Conservation (phyloP, 371 early-diverging fungal genomes). For the Rhizomucor pusillus region DNA sequence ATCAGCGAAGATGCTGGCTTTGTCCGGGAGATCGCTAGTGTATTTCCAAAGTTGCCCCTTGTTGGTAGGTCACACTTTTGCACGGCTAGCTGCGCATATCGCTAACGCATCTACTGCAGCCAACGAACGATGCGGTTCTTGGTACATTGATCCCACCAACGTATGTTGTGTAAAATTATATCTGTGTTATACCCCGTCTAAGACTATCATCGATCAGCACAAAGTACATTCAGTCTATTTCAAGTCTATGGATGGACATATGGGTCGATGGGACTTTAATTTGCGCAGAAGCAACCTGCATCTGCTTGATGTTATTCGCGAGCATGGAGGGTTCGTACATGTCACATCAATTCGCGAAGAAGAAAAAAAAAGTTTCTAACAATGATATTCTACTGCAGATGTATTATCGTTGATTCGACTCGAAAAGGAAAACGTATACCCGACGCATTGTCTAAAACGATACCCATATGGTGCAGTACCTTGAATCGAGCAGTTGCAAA, state of each 20-base stretch:
- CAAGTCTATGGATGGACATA: constrained; percentile 91
- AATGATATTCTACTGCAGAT: constrained; percentile 27
- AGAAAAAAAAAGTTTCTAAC: not conserved
- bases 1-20: constrained; percentile 76
- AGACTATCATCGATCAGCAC: no score
- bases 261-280: constrained; percentile 80
- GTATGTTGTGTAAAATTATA: constrained; percentile 22
- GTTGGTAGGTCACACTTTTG: constrained; percentile 42
- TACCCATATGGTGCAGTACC: constrained; percentile 87
- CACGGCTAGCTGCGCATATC: not conserved
- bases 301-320: constrained; percentile 55
- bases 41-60: constrained; percentile 62
- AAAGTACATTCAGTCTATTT: constrained; percentile 74
- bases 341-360: not conserved
- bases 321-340: constrained; percentile 66
- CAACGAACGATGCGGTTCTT: constrained; percentile 82
- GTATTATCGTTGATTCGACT: constrained; percentile 86
- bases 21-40: constrained; percentile 53
- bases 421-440: constrained; percentile 82
- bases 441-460: constrained; percentile 80
- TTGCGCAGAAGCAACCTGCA: constrained; percentile 77
- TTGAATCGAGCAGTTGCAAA: constrained; percentile 57
- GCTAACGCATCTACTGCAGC: constrained; percentile 34
- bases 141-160: constrained; percentile 73
- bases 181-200: no score